Evolutionary conservation across 768 basidiomycete species (phyloP).

Genomic region (Lactarius indigo): DNA sequence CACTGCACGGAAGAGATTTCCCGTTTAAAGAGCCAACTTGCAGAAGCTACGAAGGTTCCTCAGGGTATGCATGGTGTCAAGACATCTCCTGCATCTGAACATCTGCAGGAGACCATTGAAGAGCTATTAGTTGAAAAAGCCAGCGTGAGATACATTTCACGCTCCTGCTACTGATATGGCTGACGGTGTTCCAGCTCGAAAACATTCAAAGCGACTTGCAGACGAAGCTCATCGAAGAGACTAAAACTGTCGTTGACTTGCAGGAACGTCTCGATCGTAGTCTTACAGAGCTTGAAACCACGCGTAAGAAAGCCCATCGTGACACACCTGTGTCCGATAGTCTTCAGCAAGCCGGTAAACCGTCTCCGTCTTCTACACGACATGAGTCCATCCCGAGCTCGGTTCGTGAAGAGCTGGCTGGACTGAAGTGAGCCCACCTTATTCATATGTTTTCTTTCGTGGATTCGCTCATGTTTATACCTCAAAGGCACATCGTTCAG

Average conservation of each 20-base stretch:
- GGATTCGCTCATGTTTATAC: constrained; percentile 30
- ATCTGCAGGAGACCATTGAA: constrained; percentile 18
- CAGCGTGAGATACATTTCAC: constrained; percentile 11
- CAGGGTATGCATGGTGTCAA: constrained; percentile 25
- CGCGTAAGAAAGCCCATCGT: constrained; percentile 58
- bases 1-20: constrained; percentile 54
- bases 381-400: constrained; percentile 43
- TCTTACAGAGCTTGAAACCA: constrained; percentile 49
- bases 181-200: constrained; percentile 17
- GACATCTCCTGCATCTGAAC: constrained; percentile 1
- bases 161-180: background rate
- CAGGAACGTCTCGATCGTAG: constrained; percentile 38
- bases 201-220: constrained; percentile 6
- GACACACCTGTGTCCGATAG: constrained; percentile 47
- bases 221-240: constrained; percentile 16
- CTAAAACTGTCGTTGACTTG: constrained; percentile 26
- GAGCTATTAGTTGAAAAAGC: constrained; percentile 16
- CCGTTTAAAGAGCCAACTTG: constrained; percentile 47
- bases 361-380: constrained; percentile 34
- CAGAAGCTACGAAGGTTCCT: constrained; percentile 35
- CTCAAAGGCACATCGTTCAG: constrained; percentile 72
- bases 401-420: constrained; percentile 66
- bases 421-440: constrained; percentile 61
- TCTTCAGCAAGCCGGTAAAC: constrained; percentile 33
- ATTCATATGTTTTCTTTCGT: background rate